Percentiles rank a stretch among this genome's conserved stretches.
Evolutionary conservation across 2,329 filamentous ascomycete species (phyloP).

Genomic region (Xylariaceae sp.): DNA sequence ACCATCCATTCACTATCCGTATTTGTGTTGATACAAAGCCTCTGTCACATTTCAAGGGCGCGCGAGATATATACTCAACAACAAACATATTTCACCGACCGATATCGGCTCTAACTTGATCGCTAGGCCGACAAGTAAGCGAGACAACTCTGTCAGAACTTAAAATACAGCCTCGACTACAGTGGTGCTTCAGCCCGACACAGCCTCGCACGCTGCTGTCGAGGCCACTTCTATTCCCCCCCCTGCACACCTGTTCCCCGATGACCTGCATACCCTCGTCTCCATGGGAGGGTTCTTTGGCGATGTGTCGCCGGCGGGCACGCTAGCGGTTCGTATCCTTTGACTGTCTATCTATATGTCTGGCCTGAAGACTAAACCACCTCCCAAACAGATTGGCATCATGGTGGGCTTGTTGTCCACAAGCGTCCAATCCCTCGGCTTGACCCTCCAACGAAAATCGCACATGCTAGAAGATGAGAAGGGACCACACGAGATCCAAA

Average conservation of each 20-base stretch:
- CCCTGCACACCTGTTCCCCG: slow-evolving; percentile 36
- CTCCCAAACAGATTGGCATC: slow-evolving; percentile 69
- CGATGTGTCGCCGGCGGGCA: slow-evolving; percentile 73
- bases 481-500: slow-evolving; percentile 67
- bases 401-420: slow-evolving; percentile 90
- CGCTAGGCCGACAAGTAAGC: too few relatives aligned
- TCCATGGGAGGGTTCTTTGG: slow-evolving; percentile 71
- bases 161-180: too few relatives aligned
- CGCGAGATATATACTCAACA: too few relatives aligned
- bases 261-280: slow-evolving; percentile 42
- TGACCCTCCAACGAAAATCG: slow-evolving; percentile 95
- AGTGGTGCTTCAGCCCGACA: slow-evolving; percentile 9
- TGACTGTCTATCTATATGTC: background rate
- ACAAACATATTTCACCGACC: too few relatives aligned
- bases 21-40: too few relatives aligned
- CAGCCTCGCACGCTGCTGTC: slow-evolving; percentile 22
- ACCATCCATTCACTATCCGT: too few relatives aligned
- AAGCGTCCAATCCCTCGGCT: slow-evolving; percentile 87
- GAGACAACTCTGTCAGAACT: too few relatives aligned
- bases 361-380: slow-evolving; percentile 14
- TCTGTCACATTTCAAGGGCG: too few relatives aligned
- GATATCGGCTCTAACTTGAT: too few relatives aligned
- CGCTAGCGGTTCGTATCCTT: slow-evolving; percentile 22
- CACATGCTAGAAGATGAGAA: slow-evolving; percentile 98
- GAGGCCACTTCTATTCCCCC: slow-evolving; percentile 14